Evolutionary conservation across 2,329 filamentous ascomycete species (phyloP).

Genomic region (Didymella sp.): DNA sequence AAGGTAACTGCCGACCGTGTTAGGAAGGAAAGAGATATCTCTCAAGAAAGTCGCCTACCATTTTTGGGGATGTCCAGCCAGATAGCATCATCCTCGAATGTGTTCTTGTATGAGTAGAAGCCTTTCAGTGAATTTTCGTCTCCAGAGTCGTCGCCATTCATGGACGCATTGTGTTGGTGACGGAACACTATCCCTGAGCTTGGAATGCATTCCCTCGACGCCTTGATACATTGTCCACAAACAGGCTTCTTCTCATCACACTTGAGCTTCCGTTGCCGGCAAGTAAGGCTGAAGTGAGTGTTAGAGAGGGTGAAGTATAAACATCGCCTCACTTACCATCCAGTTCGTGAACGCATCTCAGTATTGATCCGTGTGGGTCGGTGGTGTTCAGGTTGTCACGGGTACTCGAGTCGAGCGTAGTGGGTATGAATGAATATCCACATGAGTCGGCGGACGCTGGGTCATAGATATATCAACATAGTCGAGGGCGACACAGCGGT

Average conservation of each 20-base stretch:
- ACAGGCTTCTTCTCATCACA: conserved; percentile 68
- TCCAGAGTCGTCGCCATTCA: conserved; percentile 61
- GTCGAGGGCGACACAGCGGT: conserved; percentile 30
- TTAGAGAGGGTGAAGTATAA: conserved; percentile 1
- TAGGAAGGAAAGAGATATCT: conserved; percentile 10
- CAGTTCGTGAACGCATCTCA: conserved; percentile 51
- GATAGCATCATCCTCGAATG: conserved; percentile 65
- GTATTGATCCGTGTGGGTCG: conserved; percentile 25
- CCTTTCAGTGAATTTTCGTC: conserved; percentile 60
- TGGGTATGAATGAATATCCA: conserved; percentile 32
- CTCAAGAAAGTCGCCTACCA: conserved; percentile 50
- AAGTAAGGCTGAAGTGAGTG: conserved; percentile 53
- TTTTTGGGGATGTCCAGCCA: conserved; percentile 69
- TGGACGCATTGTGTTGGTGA: conserved; percentile 73
- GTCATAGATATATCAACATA: conserved; percentile 42
- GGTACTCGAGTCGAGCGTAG: conserved; percentile 31
- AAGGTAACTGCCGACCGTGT: conserved; percentile 60
- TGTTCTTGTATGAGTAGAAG: conserved; percentile 72
- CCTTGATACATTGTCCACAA: conserved; percentile 68
- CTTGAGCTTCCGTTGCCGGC: conserved; percentile 68
- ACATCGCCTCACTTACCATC: conserved; percentile 42
- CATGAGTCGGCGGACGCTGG: conserved; percentile 35
- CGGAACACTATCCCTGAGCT: conserved; percentile 70
- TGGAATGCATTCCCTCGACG: conserved; percentile 65
- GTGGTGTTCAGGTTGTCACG: conserved; percentile 19